phyloP scores from a whole-genome alignment of 2,329 filamentous ascomycete species.

The Cercospora janseana region DNA sequence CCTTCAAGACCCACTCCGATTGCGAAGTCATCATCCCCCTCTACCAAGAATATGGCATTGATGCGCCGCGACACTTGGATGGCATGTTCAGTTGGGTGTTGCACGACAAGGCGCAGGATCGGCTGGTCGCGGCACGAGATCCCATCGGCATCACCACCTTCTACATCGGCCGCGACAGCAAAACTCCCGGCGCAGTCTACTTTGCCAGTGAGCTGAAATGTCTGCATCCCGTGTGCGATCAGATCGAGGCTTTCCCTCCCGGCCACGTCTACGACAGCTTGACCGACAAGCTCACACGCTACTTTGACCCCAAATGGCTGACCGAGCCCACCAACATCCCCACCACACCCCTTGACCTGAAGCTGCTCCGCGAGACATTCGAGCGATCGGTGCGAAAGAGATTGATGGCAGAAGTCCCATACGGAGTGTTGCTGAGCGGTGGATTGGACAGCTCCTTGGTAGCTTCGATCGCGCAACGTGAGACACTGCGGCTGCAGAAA shows the following conservation, averaged over 20 bases:
- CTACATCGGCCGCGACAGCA: slow-evolving; percentile 86
- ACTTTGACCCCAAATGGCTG: slow-evolving; percentile 85
- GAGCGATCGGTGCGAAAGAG: slow-evolving; percentile 93
- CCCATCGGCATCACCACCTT: slow-evolving; percentile 97
- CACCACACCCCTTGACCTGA: slow-evolving; percentile 76
- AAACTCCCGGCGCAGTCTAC: slow-evolving; percentile 80
- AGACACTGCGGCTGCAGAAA: slow-evolving; percentile 44
- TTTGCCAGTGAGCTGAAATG: slow-evolving; percentile 98
- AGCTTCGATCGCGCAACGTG: slow-evolving; percentile 22
- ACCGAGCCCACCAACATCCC: slow-evolving; percentile 81
- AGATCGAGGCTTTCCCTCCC: slow-evolving; percentile 89
- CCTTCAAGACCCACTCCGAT: slow-evolving; percentile 98
- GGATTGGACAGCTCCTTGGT: slow-evolving; percentile 86
- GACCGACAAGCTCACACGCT: slow-evolving; percentile 78
- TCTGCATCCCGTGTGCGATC: slow-evolving; percentile 88
- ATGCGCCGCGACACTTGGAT: slow-evolving; percentile 89
- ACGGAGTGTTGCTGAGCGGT: slow-evolving; percentile 91
- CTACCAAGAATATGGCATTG: slow-evolving; percentile 88
- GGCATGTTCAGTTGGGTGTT: slow-evolving; percentile 99
- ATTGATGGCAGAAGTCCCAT: slow-evolving; percentile 97
- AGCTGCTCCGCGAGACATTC: slow-evolving; percentile 73
- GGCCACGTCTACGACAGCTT: slow-evolving; percentile 95
- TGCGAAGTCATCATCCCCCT: slow-evolving; percentile 98
- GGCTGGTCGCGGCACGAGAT: slow-evolving; percentile 89
- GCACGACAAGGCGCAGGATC: slow-evolving; percentile 91